Base-by-base conservation (phyloP, 352 stramenopile species). In the Phytophthora lateralis region DNA sequence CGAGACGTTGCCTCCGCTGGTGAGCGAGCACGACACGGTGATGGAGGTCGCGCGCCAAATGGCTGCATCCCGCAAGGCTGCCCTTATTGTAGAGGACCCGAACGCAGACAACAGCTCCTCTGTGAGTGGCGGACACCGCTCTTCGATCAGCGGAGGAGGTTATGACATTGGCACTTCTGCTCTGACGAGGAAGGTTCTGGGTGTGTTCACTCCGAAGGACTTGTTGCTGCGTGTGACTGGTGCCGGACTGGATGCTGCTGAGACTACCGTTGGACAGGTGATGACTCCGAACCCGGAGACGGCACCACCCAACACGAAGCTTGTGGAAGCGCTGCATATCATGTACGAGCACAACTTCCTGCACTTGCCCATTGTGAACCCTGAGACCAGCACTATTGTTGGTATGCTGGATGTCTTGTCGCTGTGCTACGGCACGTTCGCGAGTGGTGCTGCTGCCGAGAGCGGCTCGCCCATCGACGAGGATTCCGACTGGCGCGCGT, bases 271-370 rank as follows among this genome's bases (percentile, higher is more conserved):
- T 14, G 89, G 78, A 15, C 75, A 94, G 64, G 95, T 99, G 20
- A 99, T 99, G 97, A 99, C 97, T 12, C 90, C 90, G 6, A 96
- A 98, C 59, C 97, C 97, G 1, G 96, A 99, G 69, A 90, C 89
- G 14, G 94, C 97, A 15, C 82, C 82, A 15, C 93, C 95, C 6
- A 95, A 78, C 47, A 98, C 92, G 4, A 97, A 91, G 26, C 89
- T 99, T 9, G 75, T 99, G 8, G 97, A 99, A 55, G 97, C 97
- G 17, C 79, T 99, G 38, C 96, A 99, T 66, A 92, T 98, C 20
- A 99, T 99, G 96, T 95, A 99, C 62, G 97, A 99, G 55, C 96
- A 99, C 61, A 96, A 96, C 55, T 99, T 99, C 69, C 71, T 99
- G 27, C 97, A 98, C 56, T 64, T 99, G 43, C 97, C 97, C 20